Conservation (phyloP, 768 basidiomycete species). For the Boletus pseudopeckii region DNA sequence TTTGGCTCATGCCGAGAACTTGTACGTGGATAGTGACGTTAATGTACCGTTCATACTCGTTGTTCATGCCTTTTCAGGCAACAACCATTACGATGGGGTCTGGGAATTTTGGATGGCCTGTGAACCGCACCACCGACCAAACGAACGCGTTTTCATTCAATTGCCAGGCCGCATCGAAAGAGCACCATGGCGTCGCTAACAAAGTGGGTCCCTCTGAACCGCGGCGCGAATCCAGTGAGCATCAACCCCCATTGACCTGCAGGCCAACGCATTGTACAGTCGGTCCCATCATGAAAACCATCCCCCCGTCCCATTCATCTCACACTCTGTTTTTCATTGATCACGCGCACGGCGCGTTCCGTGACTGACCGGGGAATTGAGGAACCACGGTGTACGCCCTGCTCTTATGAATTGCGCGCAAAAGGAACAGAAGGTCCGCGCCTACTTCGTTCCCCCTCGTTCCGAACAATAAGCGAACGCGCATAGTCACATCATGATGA, state of each 20-base stretch:
- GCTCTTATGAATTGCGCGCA: slow-evolving; percentile 6
- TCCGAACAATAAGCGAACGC: slow-evolving; percentile 7
- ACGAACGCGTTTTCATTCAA: not conserved
- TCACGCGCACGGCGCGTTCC: slow-evolving; percentile 14
- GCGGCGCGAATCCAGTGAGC: slow-evolving; percentile 17
- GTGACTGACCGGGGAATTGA: slow-evolving; percentile 13
- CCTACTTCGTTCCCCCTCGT: not conserved
- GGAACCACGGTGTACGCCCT: not conserved
- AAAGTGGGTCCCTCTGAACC: not conserved
- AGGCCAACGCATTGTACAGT: slow-evolving; percentile 20
- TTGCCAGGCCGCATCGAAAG: not conserved
- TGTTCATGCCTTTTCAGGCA: not conserved
- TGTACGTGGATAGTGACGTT: not conserved
- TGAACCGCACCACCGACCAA: not conserved
- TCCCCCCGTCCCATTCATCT: slow-evolving; percentile 18
- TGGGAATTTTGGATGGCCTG: not conserved
- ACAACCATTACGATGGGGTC: not conserved
- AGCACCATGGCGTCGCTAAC: not conserved
- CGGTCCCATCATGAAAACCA: slow-evolving; percentile 8
- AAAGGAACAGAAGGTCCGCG: not conserved
- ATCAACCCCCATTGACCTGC: slow-evolving; percentile 11
- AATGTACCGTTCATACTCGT: not conserved
- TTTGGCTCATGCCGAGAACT: not conserved
- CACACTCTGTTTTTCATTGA: not conserved
- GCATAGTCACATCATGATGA: slow-evolving; percentile 2